A percentile compares a stretch with the other conserved stretches of the same genome.
phyloP scores from a whole-genome alignment of 768 basidiomycete genomes.

The Pilatotrama ljubarskyi region DNA sequence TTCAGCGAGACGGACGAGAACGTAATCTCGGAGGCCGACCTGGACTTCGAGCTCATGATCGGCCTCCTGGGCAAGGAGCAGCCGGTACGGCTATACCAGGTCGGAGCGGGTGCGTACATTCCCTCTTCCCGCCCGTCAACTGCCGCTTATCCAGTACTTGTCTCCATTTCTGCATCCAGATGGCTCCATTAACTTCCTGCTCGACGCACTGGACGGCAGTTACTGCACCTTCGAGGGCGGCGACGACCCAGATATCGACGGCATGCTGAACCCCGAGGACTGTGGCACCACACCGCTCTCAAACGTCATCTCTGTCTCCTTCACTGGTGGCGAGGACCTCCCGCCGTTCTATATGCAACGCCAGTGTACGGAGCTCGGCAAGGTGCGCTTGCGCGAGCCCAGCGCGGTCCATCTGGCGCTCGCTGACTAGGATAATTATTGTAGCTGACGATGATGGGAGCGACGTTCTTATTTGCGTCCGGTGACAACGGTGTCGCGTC shows the following conservation, averaged over 20 bases:
- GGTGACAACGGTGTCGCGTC: slow-evolving; percentile 48
- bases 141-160: not conserved
- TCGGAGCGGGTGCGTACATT: slow-evolving; percentile 17
- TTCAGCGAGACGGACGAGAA: not conserved
- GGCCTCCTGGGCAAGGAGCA: slow-evolving; percentile 35
- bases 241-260: slow-evolving; percentile 14
- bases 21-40: slow-evolving; percentile 1
- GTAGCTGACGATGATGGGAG: slow-evolving; percentile 6
- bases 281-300: slow-evolving; percentile 39
- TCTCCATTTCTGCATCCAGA: slow-evolving; percentile 30
- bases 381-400: slow-evolving; percentile 20
- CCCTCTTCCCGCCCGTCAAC: not conserved
- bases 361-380: slow-evolving; percentile 42
- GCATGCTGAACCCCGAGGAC: slow-evolving; percentile 4
- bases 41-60: slow-evolving; percentile 34
- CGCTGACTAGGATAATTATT: not conserved
- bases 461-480: slow-evolving; percentile 42
- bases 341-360: slow-evolving; percentile 38
- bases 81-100: slow-evolving; percentile 23
- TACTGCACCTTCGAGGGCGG: slow-evolving; percentile 50
- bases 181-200: slow-evolving; percentile 44
- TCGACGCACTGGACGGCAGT: slow-evolving; percentile 44
- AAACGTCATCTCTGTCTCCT: slow-evolving; percentile 42
- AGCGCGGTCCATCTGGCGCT: not conserved
- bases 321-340: slow-evolving; percentile 37